Evolutionary conservation across 2,329 filamentous ascomycete genomes (phyloP), one percentile per base, ranked within the genome.

Genomic region (Exophiala sp.): DNA sequence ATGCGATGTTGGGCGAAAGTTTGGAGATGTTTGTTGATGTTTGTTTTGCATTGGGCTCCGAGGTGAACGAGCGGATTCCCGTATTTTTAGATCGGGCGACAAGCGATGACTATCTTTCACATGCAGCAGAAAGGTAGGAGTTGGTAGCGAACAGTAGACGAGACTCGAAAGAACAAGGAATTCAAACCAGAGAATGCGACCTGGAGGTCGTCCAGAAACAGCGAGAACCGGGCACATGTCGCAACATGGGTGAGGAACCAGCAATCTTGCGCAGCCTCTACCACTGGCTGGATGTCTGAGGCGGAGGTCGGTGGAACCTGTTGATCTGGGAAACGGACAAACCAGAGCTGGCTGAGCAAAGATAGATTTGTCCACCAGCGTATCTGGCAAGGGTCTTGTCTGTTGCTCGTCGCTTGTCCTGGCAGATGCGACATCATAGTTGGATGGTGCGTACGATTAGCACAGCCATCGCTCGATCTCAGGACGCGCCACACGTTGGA

Each of bases 181-280:
- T 18, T 46, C 8, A 13, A 37, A 19, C 5, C 3, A 19, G 13
- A 19, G 34, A 37, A 37, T 37, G 34, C 34, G 34, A 37, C 18
- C 8, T 13, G 14, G 19, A n/a, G n/a, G n/a, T n/a, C n/a, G n/a
- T 19, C 14, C 34, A 37, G 34, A 37, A 37, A 8, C 27, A n/a
- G 13, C 27, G 30, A 37, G 34, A 37, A 50, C 13, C 29, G 32
- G 24, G 47, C 40, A 44, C 47, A 49, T 49, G 40, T 44, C 40
- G 39, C 39, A 32, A 21, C 40, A 37, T 32, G 24, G 2, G 30
- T 24, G 39, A 43, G 13, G 30, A n/a, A 43, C 40, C 18, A 46
- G 45, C 41, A 48, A 48, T 41, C n/a, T 53, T 53, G 46, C 46
- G 46, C 50, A 18, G 46, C 41, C 14, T 21, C 30, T 11, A 22